These are phyloP conservation scores for Amaranthus palmeri DNA, from an alignment of 148 eudicot genomes.

Conservation along the genomic window DNA sequence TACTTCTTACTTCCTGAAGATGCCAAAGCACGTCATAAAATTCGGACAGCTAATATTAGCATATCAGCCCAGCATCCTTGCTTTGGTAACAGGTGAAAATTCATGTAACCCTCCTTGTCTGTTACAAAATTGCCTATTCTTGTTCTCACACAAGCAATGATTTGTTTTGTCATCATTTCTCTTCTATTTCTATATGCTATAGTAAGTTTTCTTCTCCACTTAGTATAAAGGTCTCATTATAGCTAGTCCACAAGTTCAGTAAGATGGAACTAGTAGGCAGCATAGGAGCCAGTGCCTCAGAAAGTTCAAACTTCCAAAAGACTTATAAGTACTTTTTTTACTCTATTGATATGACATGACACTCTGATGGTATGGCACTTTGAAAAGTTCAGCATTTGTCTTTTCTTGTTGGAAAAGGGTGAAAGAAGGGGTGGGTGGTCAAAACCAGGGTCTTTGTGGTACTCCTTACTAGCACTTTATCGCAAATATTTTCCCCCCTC, in stretches of 20 bases:
- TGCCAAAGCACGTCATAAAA: constrained; percentile 66
- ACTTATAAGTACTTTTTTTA: not conserved
- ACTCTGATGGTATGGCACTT: not conserved
- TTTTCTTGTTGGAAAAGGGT: too few relatives aligned
- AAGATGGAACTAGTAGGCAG: not conserved
- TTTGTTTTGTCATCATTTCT: too few relatives aligned
- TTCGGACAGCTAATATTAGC: constrained; percentile 70
- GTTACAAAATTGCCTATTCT: not conserved
- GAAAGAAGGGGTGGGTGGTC: too few relatives aligned
- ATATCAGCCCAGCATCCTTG: constrained; percentile 89
- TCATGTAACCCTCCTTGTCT: not conserved
- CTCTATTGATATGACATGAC: not conserved
- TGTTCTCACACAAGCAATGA: not conserved
- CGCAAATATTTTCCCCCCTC: not conserved
- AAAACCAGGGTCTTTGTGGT: too few relatives aligned
- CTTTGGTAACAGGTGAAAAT: constrained; percentile 82
- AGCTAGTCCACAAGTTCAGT: not conserved
- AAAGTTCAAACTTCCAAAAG: not conserved
- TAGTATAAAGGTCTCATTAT: not conserved
- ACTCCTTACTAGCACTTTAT: too few relatives aligned
- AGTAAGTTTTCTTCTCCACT: not conserved
- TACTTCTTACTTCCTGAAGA: constrained; percentile 92
- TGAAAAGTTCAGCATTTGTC: not conserved
- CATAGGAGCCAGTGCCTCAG: not conserved
- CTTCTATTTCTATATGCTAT: not conserved